Percentiles rank a stretch among this genome's conserved stretches.
phyloP scores from a whole-genome alignment of 2,329 filamentous ascomycete genomes.

The Pseudocercospora macadamiae region DNA sequence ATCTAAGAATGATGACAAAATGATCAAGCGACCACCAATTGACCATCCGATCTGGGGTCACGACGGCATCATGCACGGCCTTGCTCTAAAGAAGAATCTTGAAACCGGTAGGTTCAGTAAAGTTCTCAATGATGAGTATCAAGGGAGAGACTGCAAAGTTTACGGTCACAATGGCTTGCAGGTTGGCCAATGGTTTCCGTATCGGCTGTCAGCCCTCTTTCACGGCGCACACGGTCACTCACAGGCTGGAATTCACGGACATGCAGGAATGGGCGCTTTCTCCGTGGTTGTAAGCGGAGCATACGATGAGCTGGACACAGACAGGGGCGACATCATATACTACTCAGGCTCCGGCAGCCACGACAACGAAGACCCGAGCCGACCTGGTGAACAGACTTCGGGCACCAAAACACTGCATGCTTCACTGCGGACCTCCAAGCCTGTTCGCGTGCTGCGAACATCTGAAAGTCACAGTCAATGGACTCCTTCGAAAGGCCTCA shows the following conservation, averaged over 20 bases:
- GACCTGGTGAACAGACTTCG: constrained; percentile 16
- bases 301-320: constrained; percentile 32
- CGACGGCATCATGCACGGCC: constrained; percentile 34
- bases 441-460: constrained; percentile 30
- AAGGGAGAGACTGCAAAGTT: constrained; percentile 22
- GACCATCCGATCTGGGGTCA: constrained; percentile 30
- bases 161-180: constrained; percentile 31
- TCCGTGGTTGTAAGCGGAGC: constrained; percentile 30
- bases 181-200: constrained; percentile 31
- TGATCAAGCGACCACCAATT: constrained; percentile 18
- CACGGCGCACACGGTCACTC: constrained; percentile 32
- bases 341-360: constrained; percentile 33
- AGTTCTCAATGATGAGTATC: constrained; percentile 17
- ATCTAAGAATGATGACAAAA: neutral
- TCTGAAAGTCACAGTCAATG: constrained; percentile 16
- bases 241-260: constrained; percentile 28
- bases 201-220: constrained; percentile 29
- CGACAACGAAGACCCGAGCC: constrained; percentile 29
- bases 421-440: constrained; percentile 14
- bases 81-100: constrained; percentile 17
- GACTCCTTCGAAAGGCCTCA: constrained; percentile 24
- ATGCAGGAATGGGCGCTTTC: constrained; percentile 25
- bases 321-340: constrained; percentile 27
- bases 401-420: constrained; percentile 27
- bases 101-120: constrained; percentile 12